phyloP scores from a whole-genome alignment of 371 early-diverging fungal species.

The Nematocida ironsii region DNA sequence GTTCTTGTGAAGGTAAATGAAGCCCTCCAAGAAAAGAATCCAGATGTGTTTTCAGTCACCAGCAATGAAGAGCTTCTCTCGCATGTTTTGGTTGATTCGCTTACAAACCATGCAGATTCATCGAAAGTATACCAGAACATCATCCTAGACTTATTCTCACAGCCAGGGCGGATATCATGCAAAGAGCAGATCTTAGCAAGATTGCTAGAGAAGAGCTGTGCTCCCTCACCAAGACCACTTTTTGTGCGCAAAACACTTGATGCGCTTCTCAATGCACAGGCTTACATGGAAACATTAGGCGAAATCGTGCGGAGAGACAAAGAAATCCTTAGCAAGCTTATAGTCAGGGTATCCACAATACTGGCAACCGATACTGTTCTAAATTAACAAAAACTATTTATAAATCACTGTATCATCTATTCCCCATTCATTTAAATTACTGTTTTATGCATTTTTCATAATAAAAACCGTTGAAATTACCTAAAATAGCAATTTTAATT shows the following conservation, averaged over 20 bases:
- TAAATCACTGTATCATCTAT: conserved; percentile 1
- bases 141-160: conserved; percentile 28
- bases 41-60: neutral
- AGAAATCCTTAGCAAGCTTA: conserved; percentile 35
- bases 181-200: conserved; percentile 47
- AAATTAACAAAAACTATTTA: neutral
- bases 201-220: conserved; percentile 47
- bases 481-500: too few relatives aligned
- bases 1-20: conserved; percentile 30
- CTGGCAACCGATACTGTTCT: conserved; percentile 28
- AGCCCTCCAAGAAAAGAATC: neutral
- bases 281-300: conserved; percentile 26
- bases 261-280: conserved; percentile 20
- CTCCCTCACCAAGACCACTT: conserved; percentile 31
- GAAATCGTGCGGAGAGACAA: conserved; percentile 51
- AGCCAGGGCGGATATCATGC: conserved; percentile 8
- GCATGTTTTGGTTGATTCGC: conserved; percentile 39
- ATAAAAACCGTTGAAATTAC: too few relatives aligned
- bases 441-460: too few relatives aligned
- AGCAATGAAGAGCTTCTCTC: conserved; percentile 42
- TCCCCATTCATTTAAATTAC: neutral
- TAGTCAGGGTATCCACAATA: conserved; percentile 38
- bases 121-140: conserved; percentile 34
- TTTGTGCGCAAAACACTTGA: conserved; percentile 43
- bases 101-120: conserved; percentile 38